Percentiles rank a stretch among this genome's conserved stretches.
These are phyloP conservation scores for Asclepias syriaca DNA, from an alignment of 257 asterid species.

Conservation along the genomic window DNA sequence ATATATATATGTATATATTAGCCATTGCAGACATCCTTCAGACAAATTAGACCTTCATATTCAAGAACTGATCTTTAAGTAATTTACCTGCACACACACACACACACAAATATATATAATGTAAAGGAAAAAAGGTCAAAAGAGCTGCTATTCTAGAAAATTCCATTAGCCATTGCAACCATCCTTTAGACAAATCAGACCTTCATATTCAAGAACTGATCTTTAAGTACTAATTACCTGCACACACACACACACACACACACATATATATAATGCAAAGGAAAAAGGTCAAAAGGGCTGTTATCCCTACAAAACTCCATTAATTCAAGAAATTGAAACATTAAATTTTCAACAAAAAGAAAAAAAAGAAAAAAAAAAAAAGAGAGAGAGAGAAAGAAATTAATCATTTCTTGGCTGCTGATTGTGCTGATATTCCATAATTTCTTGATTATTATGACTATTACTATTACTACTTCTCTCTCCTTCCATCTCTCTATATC, in stretches of 20 bases:
- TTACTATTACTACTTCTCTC: constrained; percentile 25
- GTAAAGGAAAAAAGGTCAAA: neutral
- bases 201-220: too few species aligned
- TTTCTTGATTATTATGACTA: too few species aligned
- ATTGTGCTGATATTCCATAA: neutral
- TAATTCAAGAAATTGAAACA: neutral
- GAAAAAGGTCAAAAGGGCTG: neutral
- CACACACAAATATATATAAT: neutral
- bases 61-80: too few species aligned
- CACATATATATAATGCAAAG: neutral
- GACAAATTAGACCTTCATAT: neutral
- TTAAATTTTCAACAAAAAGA: neutral
- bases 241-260: too few species aligned
- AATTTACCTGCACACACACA: too few species aligned
- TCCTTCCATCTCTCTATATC: constrained; percentile 56
- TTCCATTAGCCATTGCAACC: too few species aligned
- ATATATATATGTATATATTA: too few species aligned
- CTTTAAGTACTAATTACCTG: too few species aligned
- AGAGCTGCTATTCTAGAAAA: too few species aligned
- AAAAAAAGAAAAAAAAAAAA: too few species aligned
- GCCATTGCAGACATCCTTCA: neutral
- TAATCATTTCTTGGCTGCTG: neutral
- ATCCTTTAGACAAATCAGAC: too few species aligned
- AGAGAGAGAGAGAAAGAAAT: neutral
- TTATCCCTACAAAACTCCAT: neutral